These are phyloP conservation scores for Candida chilensis DNA, from an alignment of 805 yeast species.

Conservation along the genomic window DNA sequence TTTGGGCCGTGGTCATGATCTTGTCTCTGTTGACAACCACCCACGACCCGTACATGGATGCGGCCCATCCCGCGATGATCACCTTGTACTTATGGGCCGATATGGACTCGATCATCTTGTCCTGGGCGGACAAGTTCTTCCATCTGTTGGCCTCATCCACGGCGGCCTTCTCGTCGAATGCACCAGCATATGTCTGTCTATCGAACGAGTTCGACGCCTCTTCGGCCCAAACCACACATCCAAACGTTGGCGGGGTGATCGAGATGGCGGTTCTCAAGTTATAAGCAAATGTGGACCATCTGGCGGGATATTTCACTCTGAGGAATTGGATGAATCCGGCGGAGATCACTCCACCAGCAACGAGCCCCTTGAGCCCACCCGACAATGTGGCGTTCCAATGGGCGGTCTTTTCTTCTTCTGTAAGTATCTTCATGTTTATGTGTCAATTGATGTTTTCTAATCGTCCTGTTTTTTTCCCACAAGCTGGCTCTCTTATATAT, in stretches of 20 bases:
- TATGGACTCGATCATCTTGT: conserved; percentile 39
- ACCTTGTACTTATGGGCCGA: conserved; percentile 55
- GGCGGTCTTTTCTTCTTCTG: conserved; percentile 57
- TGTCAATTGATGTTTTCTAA: too few relatives aligned
- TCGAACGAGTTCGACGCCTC: conserved; percentile 63
- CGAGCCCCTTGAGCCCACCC: conserved; percentile 57
- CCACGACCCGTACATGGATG: conserved; percentile 77
- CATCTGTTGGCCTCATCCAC: conserved; percentile 43
- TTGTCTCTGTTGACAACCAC: conserved; percentile 62
- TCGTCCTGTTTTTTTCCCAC: too few relatives aligned
- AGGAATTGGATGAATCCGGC: conserved; percentile 37
- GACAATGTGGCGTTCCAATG: conserved; percentile 47
- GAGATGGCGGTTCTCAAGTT: conserved; percentile 52
- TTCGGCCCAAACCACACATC: conserved; percentile 61
- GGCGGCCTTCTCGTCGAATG: conserved; percentile 23
- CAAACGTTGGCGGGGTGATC: conserved; percentile 58
- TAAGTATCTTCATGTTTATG: conserved; percentile 70
- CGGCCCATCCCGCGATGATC: conserved; percentile 72
- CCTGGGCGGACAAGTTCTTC: conserved; percentile 35
- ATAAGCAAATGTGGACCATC: conserved; percentile 25
- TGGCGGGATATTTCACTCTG: conserved; percentile 27
- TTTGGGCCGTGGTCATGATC: conserved; percentile 67
- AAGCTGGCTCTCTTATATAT: too few relatives aligned
- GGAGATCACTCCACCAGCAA: conserved; percentile 49
- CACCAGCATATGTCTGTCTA: conserved; percentile 45